phyloP scores from a whole-genome alignment of 2,329 filamentous ascomycete species.

The Fusarium buxicola region DNA sequence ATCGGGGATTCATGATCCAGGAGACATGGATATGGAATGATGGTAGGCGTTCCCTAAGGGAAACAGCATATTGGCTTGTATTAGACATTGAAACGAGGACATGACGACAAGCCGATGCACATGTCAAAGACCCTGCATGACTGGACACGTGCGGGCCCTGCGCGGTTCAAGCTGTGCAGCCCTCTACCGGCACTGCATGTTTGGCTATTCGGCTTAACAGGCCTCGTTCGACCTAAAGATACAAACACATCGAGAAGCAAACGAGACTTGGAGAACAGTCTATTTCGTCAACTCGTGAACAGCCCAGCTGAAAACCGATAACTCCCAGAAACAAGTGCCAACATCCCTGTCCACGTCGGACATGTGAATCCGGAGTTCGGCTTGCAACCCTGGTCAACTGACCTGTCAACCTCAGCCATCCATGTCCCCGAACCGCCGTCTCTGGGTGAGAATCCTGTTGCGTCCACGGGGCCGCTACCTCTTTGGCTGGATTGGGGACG shows the following conservation, averaged over 20 bases:
- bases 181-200: no score
- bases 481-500: constrained; percentile 36
- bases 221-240: no score
- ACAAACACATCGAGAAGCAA: no score
- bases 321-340: constrained; percentile 3
- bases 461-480: constrained; percentile 32
- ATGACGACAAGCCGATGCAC: no score
- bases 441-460: constrained; percentile 27
- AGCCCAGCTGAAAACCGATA: constrained; percentile 2
- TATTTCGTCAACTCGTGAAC: not conserved
- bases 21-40: constrained; percentile 22
- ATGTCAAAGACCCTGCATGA: no score
- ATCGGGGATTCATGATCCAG: constrained; percentile 37
- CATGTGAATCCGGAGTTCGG: constrained; percentile 37
- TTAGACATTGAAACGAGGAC: no score
- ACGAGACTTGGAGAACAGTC: not conserved
- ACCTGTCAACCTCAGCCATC: constrained; percentile 36
- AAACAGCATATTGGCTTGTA: no score
- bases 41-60: not conserved
- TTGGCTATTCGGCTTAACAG: not conserved
- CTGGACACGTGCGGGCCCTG: no score
- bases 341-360: constrained; percentile 29
- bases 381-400: constrained; percentile 29
- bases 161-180: no score
- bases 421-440: constrained; percentile 20